phyloP scores from a whole-genome alignment of 1,284 basidiomycete species.

The Malassezia dermatis region DNA sequence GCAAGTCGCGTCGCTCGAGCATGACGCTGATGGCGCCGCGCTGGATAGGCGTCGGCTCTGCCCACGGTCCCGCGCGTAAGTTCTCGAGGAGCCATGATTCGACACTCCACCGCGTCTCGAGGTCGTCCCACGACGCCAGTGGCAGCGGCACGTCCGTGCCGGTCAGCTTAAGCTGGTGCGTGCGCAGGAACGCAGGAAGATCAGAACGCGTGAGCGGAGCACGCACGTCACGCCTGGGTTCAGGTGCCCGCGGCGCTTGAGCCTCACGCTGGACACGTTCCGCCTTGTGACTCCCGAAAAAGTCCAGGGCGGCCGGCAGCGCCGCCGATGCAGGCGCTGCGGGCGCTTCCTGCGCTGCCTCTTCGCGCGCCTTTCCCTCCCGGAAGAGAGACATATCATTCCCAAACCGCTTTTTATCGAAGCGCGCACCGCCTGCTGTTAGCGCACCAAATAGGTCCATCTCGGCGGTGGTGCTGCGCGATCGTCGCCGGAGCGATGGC shows the following conservation, averaged over 20 bases:
- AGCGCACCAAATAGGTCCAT: constrained; percentile 48
- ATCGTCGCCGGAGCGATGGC: background rate
- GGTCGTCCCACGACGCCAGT: constrained; percentile 41
- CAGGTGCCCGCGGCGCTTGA: background rate
- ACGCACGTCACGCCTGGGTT: background rate
- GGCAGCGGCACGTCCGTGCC: constrained; percentile 49
- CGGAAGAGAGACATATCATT: constrained; percentile 63
- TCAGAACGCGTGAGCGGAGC: constrained; percentile 27
- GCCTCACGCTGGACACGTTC: constrained; percentile 13
- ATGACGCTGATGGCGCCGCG: constrained; percentile 47
- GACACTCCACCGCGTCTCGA: constrained; percentile 27
- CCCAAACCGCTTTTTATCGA: constrained; percentile 68
- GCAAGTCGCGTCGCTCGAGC: constrained; percentile 35
- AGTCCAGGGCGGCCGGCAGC: constrained; percentile 31
- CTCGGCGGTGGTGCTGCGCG: background rate
- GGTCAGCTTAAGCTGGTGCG: constrained; percentile 44
- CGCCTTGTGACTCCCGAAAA: constrained; percentile 25
- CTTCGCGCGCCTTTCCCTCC: constrained; percentile 5
- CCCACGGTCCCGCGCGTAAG: constrained; percentile 28
- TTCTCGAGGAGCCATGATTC: constrained; percentile 28
- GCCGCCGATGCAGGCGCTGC: constrained; percentile 12
- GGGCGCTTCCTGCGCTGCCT: background rate
- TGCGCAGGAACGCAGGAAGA: constrained; percentile 29
- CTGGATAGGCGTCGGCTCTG: constrained; percentile 47
- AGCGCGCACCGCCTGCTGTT: constrained; percentile 48